Evolutionary conservation across 176 grass and related monocot species (phyloP), one percentile per base, ranked within the genome.

Genomic region (Musa schizocarpa): DNA sequence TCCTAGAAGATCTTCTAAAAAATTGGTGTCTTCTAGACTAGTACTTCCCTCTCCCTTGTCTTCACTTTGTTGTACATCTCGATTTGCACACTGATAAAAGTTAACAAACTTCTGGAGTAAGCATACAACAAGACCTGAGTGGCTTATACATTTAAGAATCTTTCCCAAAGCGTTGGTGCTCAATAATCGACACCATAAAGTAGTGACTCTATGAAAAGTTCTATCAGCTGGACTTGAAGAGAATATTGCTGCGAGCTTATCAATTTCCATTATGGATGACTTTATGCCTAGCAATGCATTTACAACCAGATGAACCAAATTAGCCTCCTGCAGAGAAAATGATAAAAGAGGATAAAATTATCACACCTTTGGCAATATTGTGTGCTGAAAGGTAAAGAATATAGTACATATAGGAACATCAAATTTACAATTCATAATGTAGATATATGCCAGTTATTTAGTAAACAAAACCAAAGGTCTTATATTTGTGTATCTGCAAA

Each of bases 41-140:
- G 81, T 82, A 74, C 21, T 14, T 52, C 21, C 55, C 4, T n/a
- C 43, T 53, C 27, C 75, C 65, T 77, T 77, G 14, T 52, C 12
- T 27, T n/a, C 29, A 52, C 12, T 65, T 52, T 1, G 43, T 52
- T 52, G 13, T 52, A 24, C n/a, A 65, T 50, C 74, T 50, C 9
- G 21, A 52, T 9, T 53, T 49, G 11, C 59, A 26, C 86, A 77
- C 78, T 91, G 86, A 79, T 87, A 87, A 78, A 85, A 98, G 53
- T 89, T 79, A 64, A 93, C 77, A 80, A 98, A 98, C 69, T 93
- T 85, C 62, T 84, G 75, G 76, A 98, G 82, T 76, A 93, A 98
- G 77, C 80, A 93, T 53, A 98, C 86, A 62, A 87, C 79, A 65
- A 93, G 76, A 69, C 90, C 95, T 49, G 88, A 81, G 5, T 55